A percentile compares a stretch with the other conserved stretches of the same genome.
Evolutionary conservation across 768 basidiomycete genomes (phyloP).

Genomic region (Auricularia sp.): DNA sequence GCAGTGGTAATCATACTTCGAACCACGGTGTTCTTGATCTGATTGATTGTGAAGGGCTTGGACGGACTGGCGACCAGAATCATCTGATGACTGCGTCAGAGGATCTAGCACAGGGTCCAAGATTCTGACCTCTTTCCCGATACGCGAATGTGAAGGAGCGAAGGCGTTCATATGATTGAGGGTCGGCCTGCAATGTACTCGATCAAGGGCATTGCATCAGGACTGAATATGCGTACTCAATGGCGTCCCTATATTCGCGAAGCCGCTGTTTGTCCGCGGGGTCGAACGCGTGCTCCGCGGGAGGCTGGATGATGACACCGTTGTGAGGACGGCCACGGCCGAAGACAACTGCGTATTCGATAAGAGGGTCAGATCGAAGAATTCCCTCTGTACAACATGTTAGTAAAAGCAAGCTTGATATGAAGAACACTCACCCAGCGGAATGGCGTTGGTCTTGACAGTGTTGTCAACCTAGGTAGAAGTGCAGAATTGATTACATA

Average conservation of each 20-base stretch:
- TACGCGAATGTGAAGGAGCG: conserved; percentile 18
- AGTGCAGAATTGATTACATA: conserved; percentile 17
- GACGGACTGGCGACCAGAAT: conserved; percentile 25
- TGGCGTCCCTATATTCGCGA: conserved; percentile 16
- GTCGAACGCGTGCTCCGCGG: conserved; percentile 23
- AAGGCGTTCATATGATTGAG: conserved; percentile 22
- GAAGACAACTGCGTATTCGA: conserved; percentile 1
- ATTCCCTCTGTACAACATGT: conserved; percentile 18
- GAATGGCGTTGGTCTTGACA: conserved; percentile 26
- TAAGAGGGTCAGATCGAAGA: conserved; percentile 7
- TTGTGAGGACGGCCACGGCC: conserved; percentile 23
- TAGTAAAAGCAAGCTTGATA: no score
- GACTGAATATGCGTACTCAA: neutral
- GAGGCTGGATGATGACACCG: conserved; percentile 33
- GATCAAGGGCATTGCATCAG: neutral
- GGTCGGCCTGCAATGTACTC: conserved; percentile 31
- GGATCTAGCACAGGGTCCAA: neutral
- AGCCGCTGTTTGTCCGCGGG: conserved; percentile 20
- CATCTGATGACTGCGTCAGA: conserved; percentile 15
- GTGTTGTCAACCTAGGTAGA: no score
- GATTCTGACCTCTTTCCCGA: conserved; percentile 32
- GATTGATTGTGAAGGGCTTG: conserved; percentile 24
- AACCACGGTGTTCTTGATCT: conserved; percentile 31
- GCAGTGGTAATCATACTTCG: conserved; percentile 23
- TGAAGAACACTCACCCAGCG: conserved; percentile 15